Percentiles rank a stretch among this genome's conserved stretches.
These are phyloP conservation scores for Boeremia exigua DNA, from an alignment of 2,329 filamentous ascomycete genomes.

Conservation along the genomic window DNA sequence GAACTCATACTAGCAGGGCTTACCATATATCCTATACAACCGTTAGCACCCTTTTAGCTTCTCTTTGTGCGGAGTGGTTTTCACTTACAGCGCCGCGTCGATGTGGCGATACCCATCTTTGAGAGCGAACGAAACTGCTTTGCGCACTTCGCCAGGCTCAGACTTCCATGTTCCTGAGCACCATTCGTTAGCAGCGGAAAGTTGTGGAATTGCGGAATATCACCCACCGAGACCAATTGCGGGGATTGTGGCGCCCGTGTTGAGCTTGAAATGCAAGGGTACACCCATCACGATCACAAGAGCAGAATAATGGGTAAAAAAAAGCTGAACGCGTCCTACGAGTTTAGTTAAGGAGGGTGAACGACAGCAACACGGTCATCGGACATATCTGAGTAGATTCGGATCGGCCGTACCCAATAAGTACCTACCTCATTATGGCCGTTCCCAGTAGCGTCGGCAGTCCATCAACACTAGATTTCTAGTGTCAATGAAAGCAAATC, in stretches of 20 bases:
- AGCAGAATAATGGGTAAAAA: too few species aligned
- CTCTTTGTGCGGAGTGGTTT: neutral
- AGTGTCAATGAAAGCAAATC: too few species aligned
- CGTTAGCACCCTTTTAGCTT: neutral
- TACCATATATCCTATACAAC: neutral
- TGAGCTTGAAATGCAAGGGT: constrained; percentile 8
- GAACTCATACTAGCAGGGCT: too few species aligned
- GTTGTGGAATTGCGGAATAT: neutral
- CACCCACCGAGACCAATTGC: constrained; percentile 5
- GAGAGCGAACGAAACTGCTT: constrained; percentile 73
- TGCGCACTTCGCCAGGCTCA: constrained; percentile 63
- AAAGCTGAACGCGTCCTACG: too few species aligned
- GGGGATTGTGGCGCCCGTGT: constrained; percentile 6
- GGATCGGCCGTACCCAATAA: neutral
- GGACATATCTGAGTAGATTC: neutral
- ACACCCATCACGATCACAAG: neutral
- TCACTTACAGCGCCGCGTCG: constrained; percentile 70
- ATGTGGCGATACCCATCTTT: constrained; percentile 73
- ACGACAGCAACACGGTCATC: neutral
- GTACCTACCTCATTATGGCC: too few species aligned
- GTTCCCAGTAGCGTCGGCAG: too few species aligned
- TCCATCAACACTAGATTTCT: too few species aligned
- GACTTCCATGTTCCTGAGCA: constrained; percentile 73
- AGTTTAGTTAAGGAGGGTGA: too few species aligned
- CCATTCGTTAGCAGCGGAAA: neutral